Base-by-base conservation (phyloP, 768 basidiomycete species). In the Lentinula edodes region DNA sequence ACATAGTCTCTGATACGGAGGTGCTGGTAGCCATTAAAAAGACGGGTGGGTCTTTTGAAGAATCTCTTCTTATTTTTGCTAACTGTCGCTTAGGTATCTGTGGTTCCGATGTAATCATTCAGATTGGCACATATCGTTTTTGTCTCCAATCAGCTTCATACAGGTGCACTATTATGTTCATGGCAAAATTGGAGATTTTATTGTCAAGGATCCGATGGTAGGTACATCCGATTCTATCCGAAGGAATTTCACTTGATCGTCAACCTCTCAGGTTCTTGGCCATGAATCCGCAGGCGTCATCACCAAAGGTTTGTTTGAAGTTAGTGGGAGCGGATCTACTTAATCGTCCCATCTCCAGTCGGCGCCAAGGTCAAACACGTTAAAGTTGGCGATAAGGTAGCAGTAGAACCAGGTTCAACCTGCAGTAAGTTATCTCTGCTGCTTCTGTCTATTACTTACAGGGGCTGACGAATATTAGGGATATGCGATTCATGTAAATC, bases 1-100 rank as follows among this genome's bases (percentile, higher is more conserved):
- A 20, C 42, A 43, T 23, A 90, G 89, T 90, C 63, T 78, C 81
- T 18, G 82, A 81, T 59, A 78, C 88, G 69, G 90, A 97, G 64
- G 93, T 94, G 45, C 84, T 98, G 20, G 85, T 98, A 38, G 80
- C 90, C 67, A 89, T 98, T 45, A 94, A 93, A 77, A 95, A 95
- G 77, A 96, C 95, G 16, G 94, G 92, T 87, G 62, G 62, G 81
- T 67, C 23, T 34, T 52, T 34, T 60, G 46, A 34, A 9, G 45
- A 54, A 6, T 23, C 38, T 12, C 15, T 13, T 41, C 10, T 39
- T 9, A 32, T 61, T 51, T 62, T 57, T 28, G 54, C 46, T 58
- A 58, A 51, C 61, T 35, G 45, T 28, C 55, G 43, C 50, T 55
- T 66, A 91, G 93, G 93, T 56, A 95, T 95, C 65, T 95, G 93